Percentiles rank a stretch among this genome's conserved stretches.
These are phyloP conservation scores for Artomyces pyxidatus DNA, from an alignment of 768 basidiomycete species.

Conservation along the genomic window DNA sequence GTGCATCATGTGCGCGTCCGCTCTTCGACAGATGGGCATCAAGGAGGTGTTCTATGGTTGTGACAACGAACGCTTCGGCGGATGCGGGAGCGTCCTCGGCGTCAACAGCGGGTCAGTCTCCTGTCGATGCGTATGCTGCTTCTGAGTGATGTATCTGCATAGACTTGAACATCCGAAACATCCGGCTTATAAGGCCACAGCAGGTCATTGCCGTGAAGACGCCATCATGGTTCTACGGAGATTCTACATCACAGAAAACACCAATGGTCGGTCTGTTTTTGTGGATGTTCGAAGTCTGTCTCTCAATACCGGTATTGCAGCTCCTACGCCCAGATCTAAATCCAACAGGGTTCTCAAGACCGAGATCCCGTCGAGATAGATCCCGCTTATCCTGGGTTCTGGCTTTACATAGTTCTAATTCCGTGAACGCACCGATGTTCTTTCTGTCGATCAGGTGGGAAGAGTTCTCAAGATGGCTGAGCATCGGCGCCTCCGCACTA, in stretches of 20 bases:
- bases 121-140: background rate
- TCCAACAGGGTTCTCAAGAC: conserved; percentile 79
- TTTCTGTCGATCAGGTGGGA: too few relatives aligned
- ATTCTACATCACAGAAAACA: conserved; percentile 83
- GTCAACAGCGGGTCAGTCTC: conserved; percentile 65
- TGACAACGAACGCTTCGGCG: conserved; percentile 93
- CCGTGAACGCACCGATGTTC: too few relatives aligned
- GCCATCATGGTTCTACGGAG: conserved; percentile 53
- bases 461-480: too few relatives aligned
- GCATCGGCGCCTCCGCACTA: too few relatives aligned
- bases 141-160: conserved; percentile 1
- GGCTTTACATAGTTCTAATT: background rate
- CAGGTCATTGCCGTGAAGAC: conserved; percentile 40
- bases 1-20: conserved; percentile 98
- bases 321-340: conserved; percentile 87
- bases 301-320: conserved; percentile 31
- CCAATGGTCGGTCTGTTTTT: conserved; percentile 55
- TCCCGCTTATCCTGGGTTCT: conserved; percentile 4
- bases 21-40: conserved; percentile 89
- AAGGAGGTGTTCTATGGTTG: conserved; percentile 88
- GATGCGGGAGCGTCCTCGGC: conserved; percentile 89
- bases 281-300: conserved; percentile 1
- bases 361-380: conserved; percentile 39
- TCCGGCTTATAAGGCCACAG: conserved; percentile 62
- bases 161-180: conserved; percentile 71